phyloP scores from a whole-genome alignment of 306 rosid species.

The Vigna mungo region DNA sequence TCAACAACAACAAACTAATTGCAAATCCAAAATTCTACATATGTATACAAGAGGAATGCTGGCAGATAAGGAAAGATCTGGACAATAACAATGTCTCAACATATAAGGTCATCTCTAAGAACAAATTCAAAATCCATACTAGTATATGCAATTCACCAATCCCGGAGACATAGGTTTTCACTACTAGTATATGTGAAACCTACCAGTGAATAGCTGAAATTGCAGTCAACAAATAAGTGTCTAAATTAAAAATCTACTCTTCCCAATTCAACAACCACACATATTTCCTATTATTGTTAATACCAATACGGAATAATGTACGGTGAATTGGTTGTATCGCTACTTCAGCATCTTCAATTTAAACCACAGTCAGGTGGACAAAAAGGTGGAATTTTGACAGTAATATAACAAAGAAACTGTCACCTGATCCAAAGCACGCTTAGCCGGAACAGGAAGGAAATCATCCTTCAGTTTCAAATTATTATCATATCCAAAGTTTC shows the following conservation, averaged over 20 bases:
- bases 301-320: conserved; percentile 24
- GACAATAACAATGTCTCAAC: conserved; percentile 3
- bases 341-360: conserved; percentile 33
- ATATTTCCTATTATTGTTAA: conserved; percentile 13
- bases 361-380: conserved; percentile 34
- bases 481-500: conserved; percentile 85
- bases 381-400: conserved; percentile 41
- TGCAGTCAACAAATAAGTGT: conserved; percentile 21
- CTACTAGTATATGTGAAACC: conserved; percentile 35
- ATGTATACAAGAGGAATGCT: conserved; percentile 27
- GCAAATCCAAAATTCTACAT: conserved; percentile 31
- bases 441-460: conserved; percentile 75
- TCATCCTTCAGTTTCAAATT: conserved; percentile 78
- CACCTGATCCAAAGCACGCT: conserved; percentile 85
- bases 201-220: conserved; percentile 11
- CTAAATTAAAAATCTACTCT: conserved; percentile 13
- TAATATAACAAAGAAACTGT: conserved; percentile 20
- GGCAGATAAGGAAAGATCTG: conserved; percentile 15
- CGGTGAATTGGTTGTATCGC: conserved; percentile 27
- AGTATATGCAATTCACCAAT: conserved; percentile 23
- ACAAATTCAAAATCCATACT: conserved; percentile 32
- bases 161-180: conserved; percentile 15
- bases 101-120: not conserved
- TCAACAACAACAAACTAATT: conserved; percentile 27
- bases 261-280: conserved; percentile 26